Evolutionary conservation across 2,329 filamentous ascomycete genomes (phyloP).

Genomic region (Meredithiella fracta): DNA sequence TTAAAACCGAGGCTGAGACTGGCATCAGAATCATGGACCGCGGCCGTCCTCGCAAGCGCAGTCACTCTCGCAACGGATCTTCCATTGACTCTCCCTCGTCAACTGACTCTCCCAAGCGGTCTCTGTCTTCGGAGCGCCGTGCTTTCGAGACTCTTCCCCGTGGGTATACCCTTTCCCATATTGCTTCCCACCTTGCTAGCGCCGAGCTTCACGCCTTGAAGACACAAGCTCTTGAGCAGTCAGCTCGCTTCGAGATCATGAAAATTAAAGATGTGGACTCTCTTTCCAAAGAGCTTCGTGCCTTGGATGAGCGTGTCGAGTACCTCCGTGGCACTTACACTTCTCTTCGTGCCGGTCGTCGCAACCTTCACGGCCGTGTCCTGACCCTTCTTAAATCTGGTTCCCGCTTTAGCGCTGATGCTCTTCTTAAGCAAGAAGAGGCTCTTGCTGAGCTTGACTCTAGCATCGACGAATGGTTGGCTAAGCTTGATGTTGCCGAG

Average conservation of each 20-base stretch:
- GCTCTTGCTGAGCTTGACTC: constrained; percentile 59
- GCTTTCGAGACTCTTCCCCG: constrained; percentile 46
- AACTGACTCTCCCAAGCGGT: constrained; percentile 26
- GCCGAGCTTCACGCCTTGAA: constrained; percentile 36
- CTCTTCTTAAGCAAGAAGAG: constrained; percentile 65
- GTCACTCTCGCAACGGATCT: constrained; percentile 26
- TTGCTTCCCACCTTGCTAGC: constrained; percentile 28
- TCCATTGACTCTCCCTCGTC: constrained; percentile 16
- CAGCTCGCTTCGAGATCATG: constrained; percentile 48
- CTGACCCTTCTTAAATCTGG: constrained; percentile 59
- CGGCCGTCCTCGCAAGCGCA: constrained; percentile 41
- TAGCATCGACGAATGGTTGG: constrained; percentile 67
- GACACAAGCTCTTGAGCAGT: constrained; percentile 45
- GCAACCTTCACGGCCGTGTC: constrained; percentile 60
- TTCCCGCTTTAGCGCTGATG: constrained; percentile 56
- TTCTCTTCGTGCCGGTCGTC: constrained; percentile 56
- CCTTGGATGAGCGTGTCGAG: constrained; percentile 61
- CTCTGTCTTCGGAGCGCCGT: constrained; percentile 34
- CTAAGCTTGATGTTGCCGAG: constrained; percentile 65
- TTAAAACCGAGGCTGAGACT: constrained; percentile 25
- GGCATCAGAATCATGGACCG: constrained; percentile 48
- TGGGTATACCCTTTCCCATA: constrained; percentile 40
- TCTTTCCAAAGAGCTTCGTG: constrained; percentile 56
- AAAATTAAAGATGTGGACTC: constrained; percentile 44
- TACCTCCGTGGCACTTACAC: constrained; percentile 64